Base-by-base conservation (phyloP, 371 early-diverging fungal genomes). In the Coemansia sp. region DNA sequence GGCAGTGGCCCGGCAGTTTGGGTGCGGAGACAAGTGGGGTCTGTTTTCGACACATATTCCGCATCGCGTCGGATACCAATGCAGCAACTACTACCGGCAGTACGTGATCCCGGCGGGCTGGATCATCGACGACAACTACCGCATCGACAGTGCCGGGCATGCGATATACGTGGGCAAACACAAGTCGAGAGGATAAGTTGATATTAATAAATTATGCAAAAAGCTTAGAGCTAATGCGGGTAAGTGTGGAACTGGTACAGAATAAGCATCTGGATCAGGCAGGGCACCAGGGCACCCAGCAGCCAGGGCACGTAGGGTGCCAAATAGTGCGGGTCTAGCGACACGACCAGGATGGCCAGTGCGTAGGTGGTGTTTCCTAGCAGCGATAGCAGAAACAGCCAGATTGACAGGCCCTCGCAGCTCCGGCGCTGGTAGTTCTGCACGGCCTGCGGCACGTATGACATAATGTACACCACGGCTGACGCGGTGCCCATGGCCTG, bases 311-410 rank as follows among this genome's bases (percentile, higher is more conserved):
- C 78, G 55, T 88, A 87, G 47, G 83, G 79, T 7, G 85, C 78
- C 14, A 90, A 63, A 59, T 81, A 85, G 11, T 81, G 80, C 3
- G 81, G 82, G 41, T 86, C 85, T 26, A 82, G 66, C 31, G 89
- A 89, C 57, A 84, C 78, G n/a, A 84, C 68, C 47, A 90, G 55
- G 45, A 90, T 86, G 14, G 89, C 87, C 41, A 78, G 52, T 30
- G 79, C 69, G 55, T 87, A 93, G 4, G 92, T 87, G 6, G 88
- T 56, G 79, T 94, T 94, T 39, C 92, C 93, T 16, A 88, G 62
- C n/a, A 91, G 86, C 47, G 92, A 88, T 78, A 89, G 88, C 31
- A 86, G 59, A 73, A 94, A 94, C 89, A 94, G 90, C 62, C 80
- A 76, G 54, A 92, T 67, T 13, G 89, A 87, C 20, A 93, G 73